Evolutionary conservation across 2,329 filamentous ascomycete species (phyloP), one percentile per base, ranked within the genome.

Genomic region (Pleurostoma richardsiae): DNA sequence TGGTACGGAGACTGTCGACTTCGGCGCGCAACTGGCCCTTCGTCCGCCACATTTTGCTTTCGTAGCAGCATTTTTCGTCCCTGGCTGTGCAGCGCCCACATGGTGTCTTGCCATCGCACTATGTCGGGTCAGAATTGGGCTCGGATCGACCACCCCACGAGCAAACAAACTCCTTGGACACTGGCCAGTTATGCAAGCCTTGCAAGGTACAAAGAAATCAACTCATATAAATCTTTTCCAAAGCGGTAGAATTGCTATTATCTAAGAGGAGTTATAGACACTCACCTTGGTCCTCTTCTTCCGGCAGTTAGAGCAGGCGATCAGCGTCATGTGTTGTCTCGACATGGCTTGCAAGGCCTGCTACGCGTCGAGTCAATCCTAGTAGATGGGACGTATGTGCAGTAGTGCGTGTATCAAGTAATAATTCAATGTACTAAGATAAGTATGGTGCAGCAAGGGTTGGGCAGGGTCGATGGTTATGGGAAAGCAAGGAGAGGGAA

Each of bases 31-130:
- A 41, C 40, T 57, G 55, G 42, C 56, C 56, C 42, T 59, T 59
- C 19, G 56, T 59, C 38, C 56, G 48, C 55, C 54, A 57, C 43
- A 54, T 59, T 43, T 57, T 57, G 50, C 56, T 55, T 31, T 59
- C 55, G 44, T 57, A 59, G 8, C 42, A 39, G 44, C 56, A 59
- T 41, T 59, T 53, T 29, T 59, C 56, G 7, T 53, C 55, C 8
- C 55, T 49, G 7, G 54, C 53, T 29, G 47, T 43, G 44, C 56
- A 59, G 39, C 55, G 48, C 29, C 51, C 50, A 44, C 56, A 59
- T n/a, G 56, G 55, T n/a, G 50, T 46, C 29, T 52, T 48, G 30
- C 56, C 55, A 46, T 59, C 56, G 43, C 56, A 59, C 56, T 59
- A 29, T 19, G 19, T 19, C 19, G 33, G 33, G 8, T 36, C 33